Percentiles rank a stretch among this genome's conserved stretches.
Evolutionary conservation across 768 basidiomycete species (phyloP).

Genomic region (Collybia sp.): DNA sequence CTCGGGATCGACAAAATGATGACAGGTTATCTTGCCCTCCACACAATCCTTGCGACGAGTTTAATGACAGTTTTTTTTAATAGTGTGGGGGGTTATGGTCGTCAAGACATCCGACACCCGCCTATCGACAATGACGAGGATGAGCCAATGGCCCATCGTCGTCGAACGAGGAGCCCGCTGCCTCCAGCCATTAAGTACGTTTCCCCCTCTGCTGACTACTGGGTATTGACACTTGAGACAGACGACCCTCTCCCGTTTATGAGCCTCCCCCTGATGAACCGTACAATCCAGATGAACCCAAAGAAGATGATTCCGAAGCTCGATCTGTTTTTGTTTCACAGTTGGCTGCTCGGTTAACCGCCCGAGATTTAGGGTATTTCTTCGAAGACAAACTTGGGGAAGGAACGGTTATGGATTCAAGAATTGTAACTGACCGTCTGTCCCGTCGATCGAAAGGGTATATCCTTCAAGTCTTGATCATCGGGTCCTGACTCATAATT

Average conservation of each 20-base stretch:
- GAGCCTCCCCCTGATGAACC: constrained; percentile 61
- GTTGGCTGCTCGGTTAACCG: constrained; percentile 93
- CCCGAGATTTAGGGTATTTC: constrained; percentile 96
- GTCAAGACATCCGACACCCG: constrained; percentile 32
- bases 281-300: constrained; percentile 83
- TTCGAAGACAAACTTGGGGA: constrained; percentile 97
- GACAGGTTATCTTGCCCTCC: constrained; percentile 36
- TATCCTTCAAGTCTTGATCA: constrained; percentile 15
- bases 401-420: constrained; percentile 89
- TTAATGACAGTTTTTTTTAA: no score
- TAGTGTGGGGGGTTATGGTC: constrained; percentile 33
- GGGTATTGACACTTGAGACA: constrained; percentile 19
- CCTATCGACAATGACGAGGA: constrained; percentile 37
- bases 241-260: constrained; percentile 70
- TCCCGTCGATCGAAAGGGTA: constrained; percentile 98
- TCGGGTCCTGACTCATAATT: constrained; percentile 2
- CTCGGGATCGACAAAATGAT: constrained; percentile 49
- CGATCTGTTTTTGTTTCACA: constrained; percentile 99
- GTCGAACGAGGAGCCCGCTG: constrained; percentile 32
- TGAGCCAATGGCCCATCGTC: constrained; percentile 18
- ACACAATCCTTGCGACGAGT: constrained; percentile 56
- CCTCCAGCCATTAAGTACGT: constrained; percentile 44
- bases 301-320: constrained; percentile 95
- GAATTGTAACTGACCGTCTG: constrained; percentile 93
- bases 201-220: background rate